Evolutionary conservation across 2,329 filamentous ascomycete species (phyloP).

Genomic region (Aspergillus persii): DNA sequence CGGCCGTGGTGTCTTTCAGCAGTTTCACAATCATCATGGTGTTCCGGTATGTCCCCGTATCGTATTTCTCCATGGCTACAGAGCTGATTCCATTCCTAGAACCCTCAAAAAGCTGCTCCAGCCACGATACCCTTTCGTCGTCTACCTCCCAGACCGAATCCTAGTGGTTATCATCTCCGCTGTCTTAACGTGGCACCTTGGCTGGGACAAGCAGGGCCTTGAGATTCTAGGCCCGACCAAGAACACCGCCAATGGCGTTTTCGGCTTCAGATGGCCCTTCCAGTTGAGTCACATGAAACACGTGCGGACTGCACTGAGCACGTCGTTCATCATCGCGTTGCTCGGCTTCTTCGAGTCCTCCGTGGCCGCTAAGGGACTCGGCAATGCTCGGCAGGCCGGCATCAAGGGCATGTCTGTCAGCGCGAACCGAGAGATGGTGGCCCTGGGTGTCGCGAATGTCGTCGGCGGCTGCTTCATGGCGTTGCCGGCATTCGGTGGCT

Average conservation of each 20-base stretch:
- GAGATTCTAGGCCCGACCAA: slow-evolving; percentile 80
- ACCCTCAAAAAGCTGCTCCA: slow-evolving; percentile 79
- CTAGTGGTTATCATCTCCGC: slow-evolving; percentile 83
- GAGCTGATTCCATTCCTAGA: slow-evolving; percentile 44
- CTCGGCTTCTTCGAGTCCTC: slow-evolving; percentile 99
- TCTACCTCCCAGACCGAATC: slow-evolving; percentile 90
- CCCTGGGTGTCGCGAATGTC: slow-evolving; percentile 87
- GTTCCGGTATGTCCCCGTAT: slow-evolving; percentile 60
- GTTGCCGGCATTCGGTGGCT: slow-evolving; percentile 90
- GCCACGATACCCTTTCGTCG: slow-evolving; percentile 73
- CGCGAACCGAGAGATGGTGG: slow-evolving; percentile 89
- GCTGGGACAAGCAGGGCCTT: slow-evolving; percentile 78
- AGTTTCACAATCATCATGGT: slow-evolving; percentile 89
- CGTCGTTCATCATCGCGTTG: slow-evolving; percentile 87
- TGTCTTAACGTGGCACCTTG: slow-evolving; percentile 70
- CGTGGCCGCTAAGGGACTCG: slow-evolving; percentile 88
- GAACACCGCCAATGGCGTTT: slow-evolving; percentile 66
- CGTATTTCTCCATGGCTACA: neutral
- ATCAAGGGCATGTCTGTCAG: slow-evolving; percentile 80
- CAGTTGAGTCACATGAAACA: slow-evolving; percentile 72
- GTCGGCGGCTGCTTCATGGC: slow-evolving; percentile 88
- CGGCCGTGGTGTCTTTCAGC: slow-evolving; percentile 70
- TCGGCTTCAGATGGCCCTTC: slow-evolving; percentile 85
- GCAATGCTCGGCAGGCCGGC: slow-evolving; percentile 58
- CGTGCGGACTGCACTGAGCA: slow-evolving; percentile 82